These are phyloP conservation scores for Acaromyces ingoldii DNA, from an alignment of 1,284 basidiomycete species.

Conservation along the genomic window DNA sequence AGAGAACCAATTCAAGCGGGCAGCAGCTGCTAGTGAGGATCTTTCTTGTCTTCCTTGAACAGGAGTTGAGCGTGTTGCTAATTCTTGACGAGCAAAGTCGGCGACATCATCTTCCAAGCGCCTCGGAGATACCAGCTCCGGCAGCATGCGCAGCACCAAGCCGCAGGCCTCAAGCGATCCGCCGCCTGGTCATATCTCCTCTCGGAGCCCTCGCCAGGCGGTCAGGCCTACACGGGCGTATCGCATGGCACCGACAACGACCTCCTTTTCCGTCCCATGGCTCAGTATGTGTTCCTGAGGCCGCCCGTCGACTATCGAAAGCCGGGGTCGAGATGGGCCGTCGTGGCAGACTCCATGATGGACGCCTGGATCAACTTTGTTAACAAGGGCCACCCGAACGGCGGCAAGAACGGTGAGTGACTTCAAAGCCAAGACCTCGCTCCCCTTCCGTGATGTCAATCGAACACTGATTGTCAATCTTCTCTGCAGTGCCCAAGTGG, in stretches of 20 bases:
- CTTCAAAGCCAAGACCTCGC: too few relatives aligned
- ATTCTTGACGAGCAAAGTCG: neutral
- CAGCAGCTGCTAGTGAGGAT: neutral
- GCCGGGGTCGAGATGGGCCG: constrained; percentile 1
- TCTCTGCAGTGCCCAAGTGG: too few relatives aligned
- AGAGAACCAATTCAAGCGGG: neutral
- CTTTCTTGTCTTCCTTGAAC: too few relatives aligned
- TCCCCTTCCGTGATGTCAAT: too few relatives aligned
- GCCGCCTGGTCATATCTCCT: constrained; percentile 1
- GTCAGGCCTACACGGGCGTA: neutral
- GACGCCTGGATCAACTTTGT: constrained; percentile 1
- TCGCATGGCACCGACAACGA: constrained; percentile 2
- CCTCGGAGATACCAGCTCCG: neutral
- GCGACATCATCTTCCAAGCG: neutral
- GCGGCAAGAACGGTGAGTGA: neutral
- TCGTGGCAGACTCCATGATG: neutral
- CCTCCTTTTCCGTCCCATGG: neutral
- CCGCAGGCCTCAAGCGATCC: neutral
- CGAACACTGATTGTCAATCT: too few relatives aligned
- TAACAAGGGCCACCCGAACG: neutral
- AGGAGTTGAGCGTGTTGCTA: too few relatives aligned
- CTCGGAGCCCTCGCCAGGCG: neutral
- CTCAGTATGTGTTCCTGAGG: neutral
- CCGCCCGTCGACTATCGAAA: constrained; percentile 1
- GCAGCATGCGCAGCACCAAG: constrained; percentile 2